Conservation (phyloP, 1,139 yeast genomes). For the Blastobotrys aristatus region DNA sequence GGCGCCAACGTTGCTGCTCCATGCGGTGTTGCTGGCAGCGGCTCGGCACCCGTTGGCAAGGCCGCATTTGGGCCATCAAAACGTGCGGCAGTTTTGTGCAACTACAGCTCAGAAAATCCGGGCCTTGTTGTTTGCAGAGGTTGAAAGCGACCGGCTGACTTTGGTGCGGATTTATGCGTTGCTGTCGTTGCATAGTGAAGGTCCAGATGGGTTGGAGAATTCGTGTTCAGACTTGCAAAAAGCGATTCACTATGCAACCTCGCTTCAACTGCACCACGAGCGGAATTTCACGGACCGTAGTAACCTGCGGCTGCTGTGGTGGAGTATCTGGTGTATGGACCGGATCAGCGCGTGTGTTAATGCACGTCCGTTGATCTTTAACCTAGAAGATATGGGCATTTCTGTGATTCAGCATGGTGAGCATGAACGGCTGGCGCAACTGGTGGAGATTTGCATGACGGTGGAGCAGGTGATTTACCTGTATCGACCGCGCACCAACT, state of each 20-base stretch:
- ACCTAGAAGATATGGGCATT: constrained; percentile 38
- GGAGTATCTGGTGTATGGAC: constrained; percentile 41
- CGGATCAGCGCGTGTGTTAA: constrained; percentile 39
- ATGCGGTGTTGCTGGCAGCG: constrained; percentile 39
- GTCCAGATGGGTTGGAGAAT: constrained; percentile 40
- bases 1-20: constrained; percentile 39
- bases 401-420: constrained; percentile 29
- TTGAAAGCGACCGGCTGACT: constrained; percentile 40
- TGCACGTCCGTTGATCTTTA: constrained; percentile 38
- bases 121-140: constrained; percentile 41
- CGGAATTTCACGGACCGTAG: constrained; percentile 32
- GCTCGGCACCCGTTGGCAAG: constrained; percentile 38
- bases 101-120: constrained; percentile 36
- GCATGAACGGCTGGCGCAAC: constrained; percentile 27
- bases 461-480: constrained; percentile 36
- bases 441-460: constrained; percentile 33
- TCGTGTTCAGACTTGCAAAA: constrained; percentile 38
- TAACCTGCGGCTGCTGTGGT: constrained; percentile 37
- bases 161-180: constrained; percentile 37
- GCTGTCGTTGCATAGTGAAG: constrained; percentile 32
- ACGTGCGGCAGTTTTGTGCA: constrained; percentile 34
- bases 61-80: constrained; percentile 31
- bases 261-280: constrained; percentile 40
- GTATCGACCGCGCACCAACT: constrained; percentile 33
- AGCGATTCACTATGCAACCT: constrained; percentile 38